A percentile compares a stretch with the other conserved stretches of the same genome.
Conservation (phyloP, 805 yeast genomes). For the Candida ulmi region DNA sequence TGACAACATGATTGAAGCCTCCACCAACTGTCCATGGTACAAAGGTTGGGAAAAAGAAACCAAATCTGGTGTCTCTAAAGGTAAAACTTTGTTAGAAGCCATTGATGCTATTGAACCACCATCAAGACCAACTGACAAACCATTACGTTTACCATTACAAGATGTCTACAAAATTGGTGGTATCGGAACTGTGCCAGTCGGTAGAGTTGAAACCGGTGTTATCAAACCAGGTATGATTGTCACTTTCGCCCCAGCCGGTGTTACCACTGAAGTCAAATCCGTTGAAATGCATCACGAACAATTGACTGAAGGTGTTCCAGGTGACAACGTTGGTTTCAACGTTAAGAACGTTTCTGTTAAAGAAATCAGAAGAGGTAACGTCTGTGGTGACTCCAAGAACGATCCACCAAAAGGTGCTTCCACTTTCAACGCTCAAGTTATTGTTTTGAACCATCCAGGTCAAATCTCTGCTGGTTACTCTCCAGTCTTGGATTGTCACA, state of each 20-base stretch:
- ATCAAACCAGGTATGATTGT: constrained; percentile 92
- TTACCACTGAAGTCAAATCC: constrained; percentile 88
- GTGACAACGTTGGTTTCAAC: constrained; percentile 94
- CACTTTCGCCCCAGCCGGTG: constrained; percentile 88
- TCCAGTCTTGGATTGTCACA: constrained; percentile 90
- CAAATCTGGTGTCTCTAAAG: constrained; percentile 66
- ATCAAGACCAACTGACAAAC: constrained; percentile 80
- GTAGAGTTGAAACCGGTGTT: constrained; percentile 91
- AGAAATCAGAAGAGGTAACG: constrained; percentile 93
- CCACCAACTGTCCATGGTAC: constrained; percentile 85
- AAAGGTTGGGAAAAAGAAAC: constrained; percentile 89
- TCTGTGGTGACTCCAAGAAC: constrained; percentile 90
- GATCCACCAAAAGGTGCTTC: constrained; percentile 82
- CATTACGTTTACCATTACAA: constrained; percentile 87
- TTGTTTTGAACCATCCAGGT: constrained; percentile 92
- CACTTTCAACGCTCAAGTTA: constrained; percentile 85
- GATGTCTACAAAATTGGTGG: constrained; percentile 95
- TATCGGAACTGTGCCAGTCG: constrained; percentile 94
- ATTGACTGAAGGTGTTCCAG: constrained; percentile 72
- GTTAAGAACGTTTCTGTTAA: constrained; percentile 90
- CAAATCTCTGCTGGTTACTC: constrained; percentile 89
- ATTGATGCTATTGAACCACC: constrained; percentile 86
- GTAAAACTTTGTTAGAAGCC: constrained; percentile 86
- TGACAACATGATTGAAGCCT: constrained; percentile 86
- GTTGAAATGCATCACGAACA: constrained; percentile 93